Evolutionary conservation across 2,329 filamentous ascomycete genomes (phyloP).

Genomic region (Cadophora malorum): DNA sequence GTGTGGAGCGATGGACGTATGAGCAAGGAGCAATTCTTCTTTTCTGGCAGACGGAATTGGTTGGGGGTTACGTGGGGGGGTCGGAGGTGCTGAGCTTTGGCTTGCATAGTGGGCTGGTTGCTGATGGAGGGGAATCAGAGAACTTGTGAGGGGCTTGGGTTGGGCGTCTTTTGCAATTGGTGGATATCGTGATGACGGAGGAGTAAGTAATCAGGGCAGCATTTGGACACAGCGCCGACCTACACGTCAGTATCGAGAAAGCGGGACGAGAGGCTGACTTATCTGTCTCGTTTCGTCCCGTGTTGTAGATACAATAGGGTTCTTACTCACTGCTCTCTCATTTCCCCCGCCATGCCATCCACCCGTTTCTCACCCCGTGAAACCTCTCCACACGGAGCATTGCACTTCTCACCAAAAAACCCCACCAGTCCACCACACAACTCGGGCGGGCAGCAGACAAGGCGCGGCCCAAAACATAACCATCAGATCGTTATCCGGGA

Average conservation of each 20-base stretch:
- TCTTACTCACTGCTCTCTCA: neutral
- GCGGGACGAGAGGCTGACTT: constrained; percentile 3
- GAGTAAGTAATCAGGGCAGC: constrained; percentile 4
- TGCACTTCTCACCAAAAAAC: neutral
- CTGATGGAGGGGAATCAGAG: neutral
- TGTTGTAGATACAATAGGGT: constrained; percentile 3
- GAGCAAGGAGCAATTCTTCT: neutral
- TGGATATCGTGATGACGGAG: neutral
- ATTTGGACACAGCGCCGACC: neutral
- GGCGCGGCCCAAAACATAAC: neutral
- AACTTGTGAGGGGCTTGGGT: neutral
- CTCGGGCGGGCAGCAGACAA: neutral
- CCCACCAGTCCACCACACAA: neutral
- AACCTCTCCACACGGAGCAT: neutral
- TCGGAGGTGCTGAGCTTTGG: neutral
- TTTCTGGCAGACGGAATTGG: neutral
- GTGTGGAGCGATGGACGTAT: neutral
- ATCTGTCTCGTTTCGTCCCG: neutral
- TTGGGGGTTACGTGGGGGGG: neutral
- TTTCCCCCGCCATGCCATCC: neutral
- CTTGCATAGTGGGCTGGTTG: neutral
- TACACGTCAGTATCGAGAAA: neutral
- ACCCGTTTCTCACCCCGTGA: neutral
- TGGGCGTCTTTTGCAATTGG: neutral
- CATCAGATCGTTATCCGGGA: constrained; percentile 5